Evolutionary conservation across 768 basidiomycete species (phyloP), one percentile per base, ranked within the genome.

Genomic region (Gymnopilus dilepis): DNA sequence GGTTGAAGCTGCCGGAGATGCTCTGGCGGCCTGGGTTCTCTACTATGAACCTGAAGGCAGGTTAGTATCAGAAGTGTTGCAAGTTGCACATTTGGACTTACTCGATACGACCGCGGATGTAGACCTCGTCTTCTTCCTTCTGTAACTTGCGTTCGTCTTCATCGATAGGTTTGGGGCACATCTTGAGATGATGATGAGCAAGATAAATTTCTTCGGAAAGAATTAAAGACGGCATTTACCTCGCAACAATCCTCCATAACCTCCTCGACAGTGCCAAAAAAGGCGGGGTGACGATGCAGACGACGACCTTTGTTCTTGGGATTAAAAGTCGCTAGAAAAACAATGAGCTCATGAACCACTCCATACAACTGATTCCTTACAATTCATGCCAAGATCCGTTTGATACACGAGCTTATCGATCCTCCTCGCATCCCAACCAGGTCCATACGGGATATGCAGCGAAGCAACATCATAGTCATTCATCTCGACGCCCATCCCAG

Each of bases 191-290:
- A 17, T 48, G 15, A 17, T 6, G 43, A 1, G 42, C 57, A 7
- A 40, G 30, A 15, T 15, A 54, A 15, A 40, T 28, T n/a, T n/a
- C n/a, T n/a, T n/a, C 9, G 21, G 30, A 24, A 12, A 33, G 33
- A 53, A 9, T 4, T 19, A 11, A 53, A 2, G 38, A 38, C 11
- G 9, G 9, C 17, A 65, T 62, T 7, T 61, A 84, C 85, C 78
- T 85, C 85, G 70, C 86, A 88, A 63, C 86, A 87, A 56, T 88
- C 87, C 61, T 83, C 84, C 19, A 87, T 56, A 48, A 82, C 83
- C 60, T 89, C 86, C 54, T 78, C 66, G 67, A 84, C 79, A 0
- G 79, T 84, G 6, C 87, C 86, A 61, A 87, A 87, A 72, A 86
- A 88, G 0, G 86, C 86, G 8, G 84, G 81, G 63, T 89, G 86